phyloP scores from a whole-genome alignment of 768 basidiomycete species.

The Favolaschia claudopus region DNA sequence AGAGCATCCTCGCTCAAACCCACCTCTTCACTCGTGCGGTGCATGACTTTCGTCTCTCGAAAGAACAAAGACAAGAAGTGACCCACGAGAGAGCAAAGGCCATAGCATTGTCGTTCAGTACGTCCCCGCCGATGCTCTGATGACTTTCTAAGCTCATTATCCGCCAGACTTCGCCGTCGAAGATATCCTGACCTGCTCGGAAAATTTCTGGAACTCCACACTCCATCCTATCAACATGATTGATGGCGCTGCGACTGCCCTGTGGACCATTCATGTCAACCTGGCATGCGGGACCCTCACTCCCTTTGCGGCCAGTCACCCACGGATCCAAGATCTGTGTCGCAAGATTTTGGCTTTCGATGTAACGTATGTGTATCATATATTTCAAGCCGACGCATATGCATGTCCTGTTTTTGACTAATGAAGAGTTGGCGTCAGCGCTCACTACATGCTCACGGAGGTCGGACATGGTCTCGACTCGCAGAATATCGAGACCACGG shows the following conservation, averaged over 20 bases:
- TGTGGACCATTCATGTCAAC: conserved; percentile 46
- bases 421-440: conserved; percentile 21
- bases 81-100: conserved; percentile 32
- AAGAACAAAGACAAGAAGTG: conserved; percentile 13
- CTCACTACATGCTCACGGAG: conserved; percentile 38
- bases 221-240: conserved; percentile 35
- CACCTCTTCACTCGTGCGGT: conserved; percentile 2
- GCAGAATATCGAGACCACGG: conserved; percentile 35
- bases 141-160: too few species aligned
- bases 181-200: conserved; percentile 38
- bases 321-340: conserved; percentile 31
- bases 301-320: conserved; percentile 27
- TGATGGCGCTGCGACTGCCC: conserved; percentile 40
- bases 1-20: background rate
- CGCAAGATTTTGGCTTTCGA: conserved; percentile 35
- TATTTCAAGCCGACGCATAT: too few species aligned
- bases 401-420: background rate
- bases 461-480: conserved; percentile 38
- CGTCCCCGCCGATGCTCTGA: too few species aligned
- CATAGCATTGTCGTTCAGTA: conserved; percentile 30
- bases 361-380: conserved; percentile 27
- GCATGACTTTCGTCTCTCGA: background rate
- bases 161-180: conserved; percentile 37
- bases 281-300: conserved; percentile 43
- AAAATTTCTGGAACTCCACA: conserved; percentile 44